Conservation (phyloP, 441 rosid genomes). For the Populus hybrid region DNA sequence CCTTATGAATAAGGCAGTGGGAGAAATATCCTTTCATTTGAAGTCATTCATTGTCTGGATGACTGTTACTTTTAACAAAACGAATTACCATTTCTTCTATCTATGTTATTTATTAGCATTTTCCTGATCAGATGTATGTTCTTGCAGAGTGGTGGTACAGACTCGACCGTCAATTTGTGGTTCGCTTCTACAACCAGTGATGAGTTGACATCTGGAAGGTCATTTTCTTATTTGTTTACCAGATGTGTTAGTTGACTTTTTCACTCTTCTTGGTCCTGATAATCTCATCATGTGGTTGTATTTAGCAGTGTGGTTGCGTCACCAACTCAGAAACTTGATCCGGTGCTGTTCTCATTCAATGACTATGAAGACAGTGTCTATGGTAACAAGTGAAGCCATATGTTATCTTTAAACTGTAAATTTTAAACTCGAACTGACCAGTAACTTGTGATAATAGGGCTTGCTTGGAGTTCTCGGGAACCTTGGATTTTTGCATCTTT, state of each 20-base stretch:
- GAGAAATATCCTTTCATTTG: conserved; percentile 8
- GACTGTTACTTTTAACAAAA: neutral
- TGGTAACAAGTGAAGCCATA: conserved; percentile 40
- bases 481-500: conserved; percentile 92
- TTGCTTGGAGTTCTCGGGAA: conserved; percentile 92
- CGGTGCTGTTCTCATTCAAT: conserved; percentile 63
- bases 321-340: conserved; percentile 41
- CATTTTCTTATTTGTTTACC: conserved; percentile 7
- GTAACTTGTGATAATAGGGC: conserved; percentile 45
- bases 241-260: neutral
- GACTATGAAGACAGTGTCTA: conserved; percentile 93
- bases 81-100: neutral
- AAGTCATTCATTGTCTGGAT: conserved; percentile 4
- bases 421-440: conserved; percentile 13
- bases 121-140: conserved; percentile 25
- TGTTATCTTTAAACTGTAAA: conserved; percentile 4
- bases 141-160: conserved; percentile 89
- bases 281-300: conserved; percentile 2
- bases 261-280: conserved; percentile 12
- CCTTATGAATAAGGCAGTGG: neutral
- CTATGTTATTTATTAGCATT: conserved; percentile 5
- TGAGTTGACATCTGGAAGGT: conserved; percentile 52
- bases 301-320: conserved; percentile 50
- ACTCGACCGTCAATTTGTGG: conserved; percentile 90
- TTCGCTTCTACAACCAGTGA: conserved; percentile 45